Percentiles rank a stretch among this genome's conserved stretches.
phyloP scores from a whole-genome alignment of 176 grass and related monocot genomes.

The Carex myosuroides region DNA sequence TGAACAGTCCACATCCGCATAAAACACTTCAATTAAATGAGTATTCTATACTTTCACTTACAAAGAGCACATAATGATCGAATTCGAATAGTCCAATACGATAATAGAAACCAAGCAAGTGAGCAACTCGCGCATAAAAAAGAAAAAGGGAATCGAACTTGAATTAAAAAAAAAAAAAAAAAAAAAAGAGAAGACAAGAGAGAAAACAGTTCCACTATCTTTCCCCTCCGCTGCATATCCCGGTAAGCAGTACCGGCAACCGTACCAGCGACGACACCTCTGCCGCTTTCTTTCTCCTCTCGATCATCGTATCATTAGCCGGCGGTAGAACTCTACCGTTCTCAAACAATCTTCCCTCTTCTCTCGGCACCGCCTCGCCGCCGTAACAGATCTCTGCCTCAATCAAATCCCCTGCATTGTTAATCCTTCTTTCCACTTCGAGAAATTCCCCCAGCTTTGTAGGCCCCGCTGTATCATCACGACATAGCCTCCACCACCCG shows the following conservation, averaged over 20 bases:
- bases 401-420: conserved; percentile 36
- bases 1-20: no score
- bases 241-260: conserved; percentile 63
- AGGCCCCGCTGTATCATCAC: conserved; percentile 32
- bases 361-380: neutral
- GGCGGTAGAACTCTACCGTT: conserved; percentile 55
- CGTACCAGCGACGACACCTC: conserved; percentile 36
- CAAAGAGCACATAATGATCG: neutral
- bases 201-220: conserved; percentile 16
- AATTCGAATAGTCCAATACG: neutral
- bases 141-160: neutral
- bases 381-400: conserved; percentile 12
- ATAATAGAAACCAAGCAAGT: neutral
- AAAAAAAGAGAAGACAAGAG: neutral
- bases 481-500: conserved; percentile 74
- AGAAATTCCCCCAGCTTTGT: conserved; percentile 79
- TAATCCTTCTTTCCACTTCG: conserved; percentile 62
- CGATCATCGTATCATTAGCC: neutral
- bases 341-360: conserved; percentile 51
- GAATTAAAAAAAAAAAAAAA: neutral
- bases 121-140: neutral
- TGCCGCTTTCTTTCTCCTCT: conserved; percentile 14
- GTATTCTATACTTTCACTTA: neutral
- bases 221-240: conserved; percentile 70
- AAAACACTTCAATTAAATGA: no score